Percentiles rank a stretch among this genome's conserved stretches.
phyloP scores from a whole-genome alignment of 495 filamentous ascomycete genomes.

The Neurospora sublineolata region DNA sequence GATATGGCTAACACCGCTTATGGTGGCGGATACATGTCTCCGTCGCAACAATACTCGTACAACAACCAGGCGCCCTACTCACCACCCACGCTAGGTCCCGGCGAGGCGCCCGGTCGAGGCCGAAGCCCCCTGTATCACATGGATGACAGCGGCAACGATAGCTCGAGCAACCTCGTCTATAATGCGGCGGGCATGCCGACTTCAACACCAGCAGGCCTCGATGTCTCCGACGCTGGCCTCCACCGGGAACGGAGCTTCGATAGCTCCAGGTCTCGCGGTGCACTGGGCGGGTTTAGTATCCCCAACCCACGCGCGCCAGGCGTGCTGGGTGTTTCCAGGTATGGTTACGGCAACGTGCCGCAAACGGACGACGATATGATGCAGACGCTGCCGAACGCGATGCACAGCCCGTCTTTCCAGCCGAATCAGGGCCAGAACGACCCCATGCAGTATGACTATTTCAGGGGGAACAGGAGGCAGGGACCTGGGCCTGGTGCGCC shows the following conservation, averaged over 20 bases:
- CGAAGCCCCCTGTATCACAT: slow-evolving; percentile 29
- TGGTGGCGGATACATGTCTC: slow-evolving; percentile 7
- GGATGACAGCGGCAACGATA: slow-evolving; percentile 36
- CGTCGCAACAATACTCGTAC: slow-evolving; percentile 9
- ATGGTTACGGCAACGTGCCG: slow-evolving; percentile 41
- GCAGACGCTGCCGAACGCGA: slow-evolving; percentile 14
- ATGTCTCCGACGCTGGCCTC: slow-evolving; percentile 6
- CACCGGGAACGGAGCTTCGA: slow-evolving; percentile 25
- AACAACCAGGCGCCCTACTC: slow-evolving; percentile 3
- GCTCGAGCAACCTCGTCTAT: slow-evolving; percentile 29
- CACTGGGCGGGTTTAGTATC: slow-evolving; percentile 4
- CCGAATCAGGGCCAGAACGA: slow-evolving; percentile 5
- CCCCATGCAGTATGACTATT: slow-evolving; percentile 26
- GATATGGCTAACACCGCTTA: slow-evolving; percentile 13
- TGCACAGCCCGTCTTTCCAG: not conserved
- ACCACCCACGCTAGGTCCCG: slow-evolving; percentile 4
- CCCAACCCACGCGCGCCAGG: slow-evolving; percentile 21
- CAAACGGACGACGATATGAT: slow-evolving; percentile 31
- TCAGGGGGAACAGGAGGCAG: slow-evolving; percentile 11
- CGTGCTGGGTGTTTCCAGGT: slow-evolving; percentile 39
- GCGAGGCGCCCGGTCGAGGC: slow-evolving; percentile 9
- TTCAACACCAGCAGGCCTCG: slow-evolving; percentile 17
- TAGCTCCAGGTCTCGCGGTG: slow-evolving; percentile 6
- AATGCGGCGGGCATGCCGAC: slow-evolving; percentile 31
- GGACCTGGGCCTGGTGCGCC: slow-evolving; percentile 9